Evolutionary conservation across 225 moss, liverwort and hornwort species (phyloP).

Genomic region (Pleurozium schreberi): DNA sequence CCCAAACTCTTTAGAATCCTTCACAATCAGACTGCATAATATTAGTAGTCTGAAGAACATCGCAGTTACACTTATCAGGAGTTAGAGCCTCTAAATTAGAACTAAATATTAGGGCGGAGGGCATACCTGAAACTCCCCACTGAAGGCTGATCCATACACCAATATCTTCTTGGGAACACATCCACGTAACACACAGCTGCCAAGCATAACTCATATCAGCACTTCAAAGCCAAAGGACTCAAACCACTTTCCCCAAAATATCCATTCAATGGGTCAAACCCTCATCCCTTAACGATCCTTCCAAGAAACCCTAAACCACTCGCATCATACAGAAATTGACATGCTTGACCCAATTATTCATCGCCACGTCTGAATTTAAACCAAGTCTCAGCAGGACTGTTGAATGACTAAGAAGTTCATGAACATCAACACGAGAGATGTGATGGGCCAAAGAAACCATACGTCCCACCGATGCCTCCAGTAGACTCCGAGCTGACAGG

Average conservation of each 20-base stretch:
- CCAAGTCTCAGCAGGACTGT: not conserved
- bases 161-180: conserved; percentile 95
- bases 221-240: not conserved
- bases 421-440: not conserved
- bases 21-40: not conserved
- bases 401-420: not conserved
- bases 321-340: not conserved
- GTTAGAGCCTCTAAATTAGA: not conserved
- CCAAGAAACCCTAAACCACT: not conserved
- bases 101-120: not conserved
- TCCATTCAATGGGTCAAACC: not conserved
- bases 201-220: not conserved
- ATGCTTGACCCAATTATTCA: not conserved
- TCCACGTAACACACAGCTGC: conserved; percentile 73
- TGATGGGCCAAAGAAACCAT: not conserved
- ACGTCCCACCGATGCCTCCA: conserved; percentile 88
- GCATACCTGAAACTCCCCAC: conserved; percentile 51
- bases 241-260: not conserved
- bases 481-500: conserved; percentile 65
- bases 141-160: conserved; percentile 77
- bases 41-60: not conserved
- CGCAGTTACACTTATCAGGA: not conserved
- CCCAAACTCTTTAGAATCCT: conserved; percentile 77
- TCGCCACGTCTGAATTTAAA: not conserved
- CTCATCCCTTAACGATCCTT: not conserved